A percentile compares a stretch with the other conserved stretches of the same genome.
Conservation (phyloP, 257 asterid species). For the Echium plantagineum region DNA sequence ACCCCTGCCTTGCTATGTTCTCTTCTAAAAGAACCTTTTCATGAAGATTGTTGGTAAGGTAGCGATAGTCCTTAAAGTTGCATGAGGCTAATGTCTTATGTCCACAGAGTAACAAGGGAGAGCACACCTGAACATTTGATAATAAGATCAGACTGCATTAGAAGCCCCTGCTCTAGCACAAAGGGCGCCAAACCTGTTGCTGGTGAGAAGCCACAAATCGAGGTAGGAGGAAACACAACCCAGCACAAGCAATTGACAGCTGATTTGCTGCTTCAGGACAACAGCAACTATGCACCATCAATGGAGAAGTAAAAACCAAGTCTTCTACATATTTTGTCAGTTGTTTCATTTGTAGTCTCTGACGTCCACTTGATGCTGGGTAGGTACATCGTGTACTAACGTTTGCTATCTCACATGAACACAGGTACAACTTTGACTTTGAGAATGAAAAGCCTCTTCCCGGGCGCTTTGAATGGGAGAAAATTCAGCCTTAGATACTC, state of each 20-base stretch:
- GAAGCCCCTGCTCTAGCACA: slow-evolving; percentile 23
- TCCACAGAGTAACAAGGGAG: slow-evolving; percentile 23
- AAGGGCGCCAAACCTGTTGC: slow-evolving; percentile 6
- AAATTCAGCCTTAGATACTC: slow-evolving; percentile 10
- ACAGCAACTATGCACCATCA: slow-evolving; percentile 14
- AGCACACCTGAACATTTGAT: slow-evolving; percentile 29
- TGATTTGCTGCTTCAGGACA: slow-evolving; percentile 14
- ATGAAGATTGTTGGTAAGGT: background rate
- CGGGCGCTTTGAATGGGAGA: slow-evolving; percentile 27
- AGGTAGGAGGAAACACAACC: slow-evolving; percentile 6
- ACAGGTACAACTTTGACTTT: slow-evolving; percentile 34
- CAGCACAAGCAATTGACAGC: slow-evolving; percentile 16
- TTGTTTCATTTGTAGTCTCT: background rate
- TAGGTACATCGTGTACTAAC: background rate
- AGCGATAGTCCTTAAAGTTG: background rate
- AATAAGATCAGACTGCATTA: slow-evolving; percentile 14
- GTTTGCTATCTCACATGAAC: background rate
- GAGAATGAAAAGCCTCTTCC: slow-evolving; percentile 28
- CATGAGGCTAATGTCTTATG: background rate
- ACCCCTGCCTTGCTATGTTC: too few relatives aligned
- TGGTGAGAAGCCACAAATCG: slow-evolving; percentile 7
- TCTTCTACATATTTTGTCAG: background rate
- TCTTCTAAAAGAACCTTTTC: too few relatives aligned
- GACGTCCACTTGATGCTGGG: background rate
- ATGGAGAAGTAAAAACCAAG: slow-evolving; percentile 17